Conservation (phyloP, 768 basidiomycete genomes). For the Lactarius tabidus region DNA sequence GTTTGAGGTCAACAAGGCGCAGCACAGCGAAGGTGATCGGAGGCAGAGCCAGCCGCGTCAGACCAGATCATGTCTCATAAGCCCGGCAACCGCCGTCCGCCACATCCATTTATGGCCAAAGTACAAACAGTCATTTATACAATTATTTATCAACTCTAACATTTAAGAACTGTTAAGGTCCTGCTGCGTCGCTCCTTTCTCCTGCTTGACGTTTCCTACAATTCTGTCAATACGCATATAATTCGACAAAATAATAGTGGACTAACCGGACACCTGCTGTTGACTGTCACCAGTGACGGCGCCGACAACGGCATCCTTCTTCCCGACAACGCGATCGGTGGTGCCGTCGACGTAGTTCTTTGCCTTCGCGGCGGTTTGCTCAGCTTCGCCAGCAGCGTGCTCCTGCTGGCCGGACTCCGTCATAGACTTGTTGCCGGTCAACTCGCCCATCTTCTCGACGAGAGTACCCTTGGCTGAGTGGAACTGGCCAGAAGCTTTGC, state of each 20-base stretch:
- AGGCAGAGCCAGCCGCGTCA: not conserved
- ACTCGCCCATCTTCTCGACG: constrained; percentile 42
- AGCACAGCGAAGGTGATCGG: not conserved
- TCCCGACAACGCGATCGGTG: constrained; percentile 43
- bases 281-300: constrained; percentile 52
- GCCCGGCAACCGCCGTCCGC: not conserved
- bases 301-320: constrained; percentile 52
- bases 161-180: constrained; percentile 39
- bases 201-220: constrained; percentile 48
- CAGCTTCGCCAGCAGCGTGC: constrained; percentile 45
- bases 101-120: not conserved
- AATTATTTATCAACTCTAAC: not conserved
- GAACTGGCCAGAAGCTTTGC: constrained; percentile 38
- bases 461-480: constrained; percentile 39
- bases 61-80: not conserved
- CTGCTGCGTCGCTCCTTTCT: constrained; percentile 55
- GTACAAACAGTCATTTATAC: not conserved
- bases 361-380: constrained; percentile 45
- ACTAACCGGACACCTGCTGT: constrained; percentile 47
- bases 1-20: not conserved
- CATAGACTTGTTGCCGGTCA: constrained; percentile 43
- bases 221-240: not conserved
- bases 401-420: constrained; percentile 45
- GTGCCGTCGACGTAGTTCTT: constrained; percentile 50
- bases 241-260: not conserved